Evolutionary conservation across 2,329 filamentous ascomycete species (phyloP).

Genomic region (Sclerotinia spermophila): DNA sequence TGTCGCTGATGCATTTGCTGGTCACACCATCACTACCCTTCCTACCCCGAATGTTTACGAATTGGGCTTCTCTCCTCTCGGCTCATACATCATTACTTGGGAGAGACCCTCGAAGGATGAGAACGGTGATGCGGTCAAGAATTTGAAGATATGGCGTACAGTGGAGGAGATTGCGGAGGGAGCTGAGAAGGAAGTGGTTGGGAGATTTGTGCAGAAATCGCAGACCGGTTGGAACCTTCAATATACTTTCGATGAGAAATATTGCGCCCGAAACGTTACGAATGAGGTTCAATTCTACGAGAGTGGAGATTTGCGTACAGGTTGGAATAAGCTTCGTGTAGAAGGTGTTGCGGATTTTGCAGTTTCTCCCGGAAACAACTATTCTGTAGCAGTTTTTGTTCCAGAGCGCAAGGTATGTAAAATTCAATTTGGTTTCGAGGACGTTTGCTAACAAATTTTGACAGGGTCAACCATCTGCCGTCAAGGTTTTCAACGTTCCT

Average conservation of each 20-base stretch:
- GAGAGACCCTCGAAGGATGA: constrained; percentile 91
- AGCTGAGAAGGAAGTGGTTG: constrained; percentile 70
- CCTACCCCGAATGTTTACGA: constrained; percentile 85
- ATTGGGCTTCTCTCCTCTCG: constrained; percentile 86
- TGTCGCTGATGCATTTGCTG: constrained; percentile 76
- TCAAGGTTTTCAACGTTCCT: constrained; percentile 92
- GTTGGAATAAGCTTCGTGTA: constrained; percentile 93
- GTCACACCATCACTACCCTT: constrained; percentile 70
- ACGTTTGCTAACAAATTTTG: constrained; percentile 25
- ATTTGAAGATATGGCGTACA: constrained; percentile 93
- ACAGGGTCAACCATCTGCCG: constrained; percentile 88
- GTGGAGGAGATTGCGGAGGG: constrained; percentile 54
- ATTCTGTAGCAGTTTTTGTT: constrained; percentile 90
- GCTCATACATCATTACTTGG: constrained; percentile 94
- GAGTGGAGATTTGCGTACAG: constrained; percentile 75
- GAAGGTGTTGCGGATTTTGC: constrained; percentile 90
- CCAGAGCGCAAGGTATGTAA: constrained; percentile 82
- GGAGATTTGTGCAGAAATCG: constrained; percentile 91
- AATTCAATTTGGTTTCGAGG: background rate
- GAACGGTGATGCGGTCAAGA: constrained; percentile 88
- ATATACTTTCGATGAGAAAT: constrained; percentile 90
- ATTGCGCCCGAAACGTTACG: constrained; percentile 88
- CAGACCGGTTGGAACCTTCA: constrained; percentile 97
- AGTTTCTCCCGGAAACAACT: constrained; percentile 81
- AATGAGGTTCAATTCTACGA: constrained; percentile 98